These are phyloP conservation scores for Aspergillus transmontanensis DNA, from an alignment of 2,329 filamentous ascomycete genomes.

Conservation along the genomic window DNA sequence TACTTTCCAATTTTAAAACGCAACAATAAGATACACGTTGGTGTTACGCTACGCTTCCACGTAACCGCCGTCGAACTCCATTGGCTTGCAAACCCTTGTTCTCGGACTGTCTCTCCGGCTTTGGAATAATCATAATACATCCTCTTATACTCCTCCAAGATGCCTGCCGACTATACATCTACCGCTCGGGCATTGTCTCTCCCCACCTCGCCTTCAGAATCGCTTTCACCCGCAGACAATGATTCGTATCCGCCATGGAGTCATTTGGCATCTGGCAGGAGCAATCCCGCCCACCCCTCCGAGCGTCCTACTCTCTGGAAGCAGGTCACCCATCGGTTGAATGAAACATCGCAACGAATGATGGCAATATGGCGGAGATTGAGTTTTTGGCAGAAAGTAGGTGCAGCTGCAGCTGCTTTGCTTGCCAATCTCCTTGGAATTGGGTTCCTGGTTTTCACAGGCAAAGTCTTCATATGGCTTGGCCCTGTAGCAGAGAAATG, in stretches of 20 bases:
- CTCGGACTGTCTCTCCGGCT: background rate
- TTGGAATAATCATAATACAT: background rate
- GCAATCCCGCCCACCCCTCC: slow-evolving; percentile 42
- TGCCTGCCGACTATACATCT: slow-evolving; percentile 54
- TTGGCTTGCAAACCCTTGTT: background rate
- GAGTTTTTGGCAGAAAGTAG: slow-evolving; percentile 61
- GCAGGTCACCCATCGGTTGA: slow-evolving; percentile 40
- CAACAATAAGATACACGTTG: background rate
- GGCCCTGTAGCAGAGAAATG: slow-evolving; percentile 74
- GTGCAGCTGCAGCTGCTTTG: slow-evolving; percentile 56
- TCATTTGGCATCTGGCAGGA: slow-evolving; percentile 45
- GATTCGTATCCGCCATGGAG: slow-evolving; percentile 55
- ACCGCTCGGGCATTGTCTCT: slow-evolving; percentile 57
- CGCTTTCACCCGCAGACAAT: slow-evolving; percentile 50
- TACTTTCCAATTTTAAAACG: background rate
- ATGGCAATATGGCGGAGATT: slow-evolving; percentile 41
- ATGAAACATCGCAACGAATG: slow-evolving; percentile 36
- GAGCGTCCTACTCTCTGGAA: slow-evolving; percentile 39
- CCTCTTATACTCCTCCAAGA: slow-evolving; percentile 20
- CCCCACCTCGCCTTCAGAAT: slow-evolving; percentile 47
- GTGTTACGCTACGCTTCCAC: background rate
- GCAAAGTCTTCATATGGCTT: slow-evolving; percentile 75
- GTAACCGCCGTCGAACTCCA: background rate
- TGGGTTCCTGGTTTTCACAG: slow-evolving; percentile 75
- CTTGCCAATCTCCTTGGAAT: slow-evolving; percentile 60